Percentiles rank a stretch among this genome's conserved stretches.
Conservation (phyloP, 257 asterid species). For the Mitragyna speciosa region DNA sequence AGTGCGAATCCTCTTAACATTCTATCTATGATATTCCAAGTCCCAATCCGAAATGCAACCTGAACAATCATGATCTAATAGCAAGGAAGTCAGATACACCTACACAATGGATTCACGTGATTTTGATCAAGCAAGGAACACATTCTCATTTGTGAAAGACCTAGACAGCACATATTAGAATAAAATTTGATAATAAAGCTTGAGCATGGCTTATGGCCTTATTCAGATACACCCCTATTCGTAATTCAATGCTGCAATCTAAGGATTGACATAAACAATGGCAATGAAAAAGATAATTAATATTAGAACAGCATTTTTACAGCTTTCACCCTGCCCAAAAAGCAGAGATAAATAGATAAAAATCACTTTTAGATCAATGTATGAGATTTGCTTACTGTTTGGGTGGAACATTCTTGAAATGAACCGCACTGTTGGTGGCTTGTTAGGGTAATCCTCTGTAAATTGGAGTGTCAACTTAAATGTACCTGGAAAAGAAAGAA, state of each 20-base stretch:
- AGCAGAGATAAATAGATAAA: background rate
- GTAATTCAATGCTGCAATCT: background rate
- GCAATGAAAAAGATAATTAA: background rate
- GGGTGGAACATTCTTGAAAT: slow-evolving; percentile 98
- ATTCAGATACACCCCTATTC: background rate
- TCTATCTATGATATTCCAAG: no score
- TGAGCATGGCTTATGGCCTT: background rate
- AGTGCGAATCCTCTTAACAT: no score
- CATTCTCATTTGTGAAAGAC: no score
- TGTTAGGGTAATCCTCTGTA: slow-evolving; percentile 89
- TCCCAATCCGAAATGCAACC: no score
- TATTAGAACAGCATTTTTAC: background rate
- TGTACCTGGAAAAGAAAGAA: slow-evolving; percentile 51
- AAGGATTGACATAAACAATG: background rate
- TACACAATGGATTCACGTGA: no score
- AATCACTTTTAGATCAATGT: no score
- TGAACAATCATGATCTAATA: no score
- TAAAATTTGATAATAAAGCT: background rate
- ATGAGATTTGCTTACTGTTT: slow-evolving; percentile 63
- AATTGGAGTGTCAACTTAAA: slow-evolving; percentile 89
- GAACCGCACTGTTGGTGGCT: slow-evolving; percentile 92
- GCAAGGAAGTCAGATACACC: no score
- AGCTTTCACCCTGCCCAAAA: background rate
- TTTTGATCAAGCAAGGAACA: no score
- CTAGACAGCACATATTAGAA: background rate